Evolutionary conservation across 2,329 filamentous ascomycete species (phyloP), one percentile per base, ranked within the genome.

Genomic region (Fusarium foetens): DNA sequence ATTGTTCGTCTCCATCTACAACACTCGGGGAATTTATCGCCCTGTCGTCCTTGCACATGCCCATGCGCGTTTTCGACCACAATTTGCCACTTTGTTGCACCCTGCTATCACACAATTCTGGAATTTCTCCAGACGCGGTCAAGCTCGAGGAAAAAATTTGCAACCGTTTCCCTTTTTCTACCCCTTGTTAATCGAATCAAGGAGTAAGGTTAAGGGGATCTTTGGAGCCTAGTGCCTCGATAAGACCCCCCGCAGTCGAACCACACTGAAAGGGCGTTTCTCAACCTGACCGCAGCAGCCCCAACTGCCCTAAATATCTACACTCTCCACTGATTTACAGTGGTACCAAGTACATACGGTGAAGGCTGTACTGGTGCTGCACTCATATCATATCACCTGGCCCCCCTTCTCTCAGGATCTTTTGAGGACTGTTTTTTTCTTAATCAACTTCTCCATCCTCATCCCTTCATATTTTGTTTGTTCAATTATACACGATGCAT

Each of bases 401-500:
- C 62, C 66, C 58, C 70, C 72, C 66, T 61, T 59, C 59, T 58
- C 45, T 42, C 31, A 54, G 19, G 54, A 66, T 63, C 70, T 63
- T 73, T 66, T 58, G 55, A 68, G 63, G 65, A 71, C 66, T 68
- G 41, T 48, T 38, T 53, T 70, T 66, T 58, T 58, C 39, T 35
- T 36, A n/a, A 48, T 49, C 63, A 55, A 58, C 66, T 42, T 70
- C 36, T 72, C 29, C 42, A 23, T 65, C 52, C 48, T 61, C 45
- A 41, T 65, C 45, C 45, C 31, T 49, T 49, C 57, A 51, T 51
- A 53, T 49, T 58, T 53, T 35, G 45, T 41, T 54, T 55, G n/a
- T 61, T 66, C 58, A 52, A 42, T 54, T 45, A 54, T 46, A 55
- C 59, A 63, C 41, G 71, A 89, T 90, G 88, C 86, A 88, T 80